Conservation (phyloP, 208 protist genomes). For the Acanthamoeba lenticulata region DNA sequence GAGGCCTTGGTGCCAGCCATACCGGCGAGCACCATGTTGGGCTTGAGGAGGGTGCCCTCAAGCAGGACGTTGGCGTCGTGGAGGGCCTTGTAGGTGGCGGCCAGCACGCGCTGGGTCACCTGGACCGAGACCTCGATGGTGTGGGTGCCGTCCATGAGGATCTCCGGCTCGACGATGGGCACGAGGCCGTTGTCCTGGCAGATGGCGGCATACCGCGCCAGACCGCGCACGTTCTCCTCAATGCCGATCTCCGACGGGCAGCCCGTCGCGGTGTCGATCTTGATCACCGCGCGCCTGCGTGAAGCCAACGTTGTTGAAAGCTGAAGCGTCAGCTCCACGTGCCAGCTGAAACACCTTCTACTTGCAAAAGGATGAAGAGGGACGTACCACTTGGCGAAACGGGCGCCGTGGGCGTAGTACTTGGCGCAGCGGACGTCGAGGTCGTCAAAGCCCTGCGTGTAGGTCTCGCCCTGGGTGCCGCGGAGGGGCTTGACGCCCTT, state of each 20-base stretch:
- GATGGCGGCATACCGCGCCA: slow-evolving; percentile 95
- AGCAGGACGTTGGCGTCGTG: slow-evolving; percentile 94
- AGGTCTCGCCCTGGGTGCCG: slow-evolving; percentile 92
- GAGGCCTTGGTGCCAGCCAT: slow-evolving; percentile 66
- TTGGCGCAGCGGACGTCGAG: slow-evolving; percentile 91
- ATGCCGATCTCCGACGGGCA: slow-evolving; percentile 92
- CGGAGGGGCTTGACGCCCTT: slow-evolving; percentile 87
- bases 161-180: slow-evolving; percentile 98
- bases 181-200: slow-evolving; percentile 96
- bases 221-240: slow-evolving; percentile 92
- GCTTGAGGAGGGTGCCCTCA: slow-evolving; percentile 97
- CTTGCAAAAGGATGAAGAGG: too few species aligned
- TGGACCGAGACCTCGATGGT: slow-evolving; percentile 90
- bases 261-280: slow-evolving; percentile 90
- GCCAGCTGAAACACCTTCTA: not conserved
- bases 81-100: slow-evolving; percentile 86
- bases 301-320: not conserved
- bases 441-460: slow-evolving; percentile 95
- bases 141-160: slow-evolving; percentile 95
- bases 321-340: not conserved
- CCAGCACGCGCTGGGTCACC: slow-evolving; percentile 90
- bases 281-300: slow-evolving; percentile 88
- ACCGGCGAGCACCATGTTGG: slow-evolving; percentile 97
- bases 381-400: slow-evolving; percentile 97
- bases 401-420: slow-evolving; percentile 95